phyloP scores from a whole-genome alignment of 2,329 filamentous ascomycete species.

The Sphaerulina musiva region DNA sequence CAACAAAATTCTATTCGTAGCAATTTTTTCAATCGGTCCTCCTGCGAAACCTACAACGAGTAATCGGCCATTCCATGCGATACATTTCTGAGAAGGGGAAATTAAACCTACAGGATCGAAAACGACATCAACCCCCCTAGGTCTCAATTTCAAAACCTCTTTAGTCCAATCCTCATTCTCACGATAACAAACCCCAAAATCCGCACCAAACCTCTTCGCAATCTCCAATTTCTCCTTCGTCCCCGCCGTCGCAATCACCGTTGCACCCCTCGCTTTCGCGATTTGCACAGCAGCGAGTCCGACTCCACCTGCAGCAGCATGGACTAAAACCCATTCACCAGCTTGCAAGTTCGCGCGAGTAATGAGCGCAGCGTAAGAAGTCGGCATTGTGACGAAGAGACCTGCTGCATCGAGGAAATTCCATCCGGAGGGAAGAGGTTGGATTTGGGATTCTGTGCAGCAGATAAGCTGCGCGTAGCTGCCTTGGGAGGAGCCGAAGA shows the following conservation, averaged over 20 bases:
- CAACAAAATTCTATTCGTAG: slow-evolving; percentile 82
- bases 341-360: slow-evolving; percentile 65
- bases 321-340: slow-evolving; percentile 82
- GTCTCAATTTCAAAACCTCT: slow-evolving; percentile 70
- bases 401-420: slow-evolving; percentile 78
- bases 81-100: slow-evolving; percentile 81
- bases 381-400: slow-evolving; percentile 85
- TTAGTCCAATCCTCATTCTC: slow-evolving; percentile 28
- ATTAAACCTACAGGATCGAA: slow-evolving; percentile 92
- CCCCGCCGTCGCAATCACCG: slow-evolving; percentile 86
- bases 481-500: slow-evolving; percentile 82
- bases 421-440: slow-evolving; percentile 74
- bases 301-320: slow-evolving; percentile 87
- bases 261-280: slow-evolving; percentile 85
- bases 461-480: slow-evolving; percentile 52
- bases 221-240: slow-evolving; percentile 72
- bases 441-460: slow-evolving; percentile 43
- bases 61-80: slow-evolving; percentile 84
- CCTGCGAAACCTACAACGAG: slow-evolving; percentile 85
- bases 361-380: slow-evolving; percentile 78
- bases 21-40: slow-evolving; percentile 81
- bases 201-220: slow-evolving; percentile 73
- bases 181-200: no score
- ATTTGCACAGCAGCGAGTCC: slow-evolving; percentile 88
- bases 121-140: slow-evolving; percentile 79